Conservation (phyloP, 768 basidiomycete species). For the Scleroderma citrinum region DNA sequence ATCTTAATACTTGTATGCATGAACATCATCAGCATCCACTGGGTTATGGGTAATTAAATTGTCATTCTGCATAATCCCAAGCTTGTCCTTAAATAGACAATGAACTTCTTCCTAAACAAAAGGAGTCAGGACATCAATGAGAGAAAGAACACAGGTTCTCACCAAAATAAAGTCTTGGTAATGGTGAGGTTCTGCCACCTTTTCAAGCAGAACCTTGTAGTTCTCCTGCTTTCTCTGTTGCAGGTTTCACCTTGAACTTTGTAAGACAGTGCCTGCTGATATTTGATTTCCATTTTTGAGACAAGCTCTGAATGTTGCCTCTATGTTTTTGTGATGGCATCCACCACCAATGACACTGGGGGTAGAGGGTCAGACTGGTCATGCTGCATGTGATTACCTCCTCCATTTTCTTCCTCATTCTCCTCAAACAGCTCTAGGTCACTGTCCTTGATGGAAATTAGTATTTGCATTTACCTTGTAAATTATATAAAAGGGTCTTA, state of each 20-base stretch:
- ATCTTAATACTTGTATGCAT: conserved; percentile 5
- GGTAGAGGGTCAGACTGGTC: too few species aligned
- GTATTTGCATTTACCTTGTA: background rate
- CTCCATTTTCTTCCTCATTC: background rate
- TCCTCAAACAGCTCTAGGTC: background rate
- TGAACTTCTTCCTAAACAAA: conserved; percentile 4
- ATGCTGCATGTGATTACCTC: too few species aligned
- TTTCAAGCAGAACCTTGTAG: background rate
- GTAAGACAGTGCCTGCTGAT: background rate
- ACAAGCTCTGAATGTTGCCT: background rate
- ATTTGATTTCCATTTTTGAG: background rate
- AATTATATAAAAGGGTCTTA: background rate
- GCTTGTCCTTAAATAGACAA: conserved; percentile 7
- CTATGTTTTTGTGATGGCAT: background rate
- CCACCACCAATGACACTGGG: too few species aligned
- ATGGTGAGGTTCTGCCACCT: background rate
- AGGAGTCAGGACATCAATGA: background rate
- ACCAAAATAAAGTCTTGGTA: conserved; percentile 6
- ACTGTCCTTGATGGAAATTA: background rate
- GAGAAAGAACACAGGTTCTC: background rate
- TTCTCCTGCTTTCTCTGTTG: background rate
- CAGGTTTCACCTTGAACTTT: background rate
- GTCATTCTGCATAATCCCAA: conserved; percentile 3
- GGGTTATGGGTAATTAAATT: conserved; percentile 2
- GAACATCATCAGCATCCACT: background rate